Evolutionary conservation across 805 yeast genomes (phyloP).

Genomic region (Wickerhamiella musiphila): DNA sequence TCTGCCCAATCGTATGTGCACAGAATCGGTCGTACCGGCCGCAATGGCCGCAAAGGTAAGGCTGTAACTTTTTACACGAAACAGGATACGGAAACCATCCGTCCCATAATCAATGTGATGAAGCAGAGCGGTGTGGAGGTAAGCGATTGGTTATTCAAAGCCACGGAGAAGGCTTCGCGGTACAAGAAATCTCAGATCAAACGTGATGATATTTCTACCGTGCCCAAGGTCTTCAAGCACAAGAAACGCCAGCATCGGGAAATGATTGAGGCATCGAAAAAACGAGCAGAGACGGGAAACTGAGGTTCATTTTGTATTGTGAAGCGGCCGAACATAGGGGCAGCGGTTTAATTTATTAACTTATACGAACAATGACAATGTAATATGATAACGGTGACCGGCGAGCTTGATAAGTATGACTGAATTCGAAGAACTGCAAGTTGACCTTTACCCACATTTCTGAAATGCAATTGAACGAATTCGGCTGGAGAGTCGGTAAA

Average conservation of each 20-base stretch:
- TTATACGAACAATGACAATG: too few species aligned
- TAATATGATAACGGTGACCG: too few species aligned
- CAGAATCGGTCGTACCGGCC: slow-evolving; percentile 96
- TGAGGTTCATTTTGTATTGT: too few species aligned
- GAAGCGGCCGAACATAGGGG: too few species aligned
- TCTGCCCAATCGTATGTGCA: slow-evolving; percentile 91
- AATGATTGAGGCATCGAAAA: slow-evolving; percentile 33
- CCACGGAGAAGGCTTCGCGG: slow-evolving; percentile 3
- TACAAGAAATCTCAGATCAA: slow-evolving; percentile 26
- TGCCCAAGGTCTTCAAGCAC: slow-evolving; percentile 21
- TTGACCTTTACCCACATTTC: too few species aligned
- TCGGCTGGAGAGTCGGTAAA: slow-evolving; percentile 5
- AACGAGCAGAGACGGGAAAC: too few species aligned
- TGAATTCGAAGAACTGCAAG: too few species aligned
- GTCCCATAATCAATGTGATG: slow-evolving; percentile 86
- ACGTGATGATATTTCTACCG: slow-evolving; percentile 69
- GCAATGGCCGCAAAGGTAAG: slow-evolving; percentile 74
- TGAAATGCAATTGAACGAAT: slow-evolving; percentile 3
- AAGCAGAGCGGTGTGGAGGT: slow-evolving; percentile 63
- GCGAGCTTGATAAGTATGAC: too few species aligned
- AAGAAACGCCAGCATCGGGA: slow-evolving; percentile 48
- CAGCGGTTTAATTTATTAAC: too few species aligned
- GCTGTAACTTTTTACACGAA: slow-evolving; percentile 90
- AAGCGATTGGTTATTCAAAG: slow-evolving; percentile 64
- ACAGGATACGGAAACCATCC: slow-evolving; percentile 59